Conservation (phyloP, 1,139 yeast genomes). For the Sugiyamaella grinbergsii region DNA sequence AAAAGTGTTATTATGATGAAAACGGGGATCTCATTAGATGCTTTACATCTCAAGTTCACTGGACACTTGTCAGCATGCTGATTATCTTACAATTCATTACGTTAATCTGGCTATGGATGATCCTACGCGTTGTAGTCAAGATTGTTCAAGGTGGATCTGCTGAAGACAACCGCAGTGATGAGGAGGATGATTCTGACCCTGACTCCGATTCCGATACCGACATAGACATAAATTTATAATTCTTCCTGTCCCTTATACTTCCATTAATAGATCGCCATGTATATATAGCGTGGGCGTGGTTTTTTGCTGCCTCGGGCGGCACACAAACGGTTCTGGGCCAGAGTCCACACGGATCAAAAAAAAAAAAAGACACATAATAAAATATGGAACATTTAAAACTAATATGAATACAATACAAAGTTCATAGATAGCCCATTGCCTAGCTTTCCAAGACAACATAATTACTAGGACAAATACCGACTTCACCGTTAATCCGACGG, state of each 20-base stretch:
- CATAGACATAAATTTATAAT: slow-evolving; percentile 1
- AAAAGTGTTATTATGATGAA: slow-evolving; percentile 34
- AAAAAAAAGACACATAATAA: no score
- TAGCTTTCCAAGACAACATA: slow-evolving; percentile 66
- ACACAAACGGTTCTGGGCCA: not conserved
- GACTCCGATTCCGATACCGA: not conserved
- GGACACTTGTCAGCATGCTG: slow-evolving; percentile 57
- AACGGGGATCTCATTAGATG: slow-evolving; percentile 49
- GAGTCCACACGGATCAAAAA: no score
- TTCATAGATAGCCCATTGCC: not conserved
- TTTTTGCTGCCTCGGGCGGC: slow-evolving; percentile 14
- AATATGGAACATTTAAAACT: no score
- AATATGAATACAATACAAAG: slow-evolving; percentile 13
- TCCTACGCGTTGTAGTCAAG: slow-evolving; percentile 65
- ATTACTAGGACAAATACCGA: slow-evolving; percentile 96
- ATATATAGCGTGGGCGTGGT: no score
- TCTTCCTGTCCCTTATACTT: not conserved
- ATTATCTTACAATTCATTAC: slow-evolving; percentile 68
- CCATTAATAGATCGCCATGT: slow-evolving; percentile 5
- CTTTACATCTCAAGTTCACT: slow-evolving; percentile 57
- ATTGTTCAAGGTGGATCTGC: slow-evolving; percentile 72
- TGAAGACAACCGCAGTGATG: slow-evolving; percentile 84
- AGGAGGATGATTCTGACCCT: slow-evolving; percentile 51
- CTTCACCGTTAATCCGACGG: slow-evolving; percentile 81
- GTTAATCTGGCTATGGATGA: slow-evolving; percentile 73